Evolutionary conservation across 345 rosid species (phyloP).

Genomic region (Raphanus sativus): DNA sequence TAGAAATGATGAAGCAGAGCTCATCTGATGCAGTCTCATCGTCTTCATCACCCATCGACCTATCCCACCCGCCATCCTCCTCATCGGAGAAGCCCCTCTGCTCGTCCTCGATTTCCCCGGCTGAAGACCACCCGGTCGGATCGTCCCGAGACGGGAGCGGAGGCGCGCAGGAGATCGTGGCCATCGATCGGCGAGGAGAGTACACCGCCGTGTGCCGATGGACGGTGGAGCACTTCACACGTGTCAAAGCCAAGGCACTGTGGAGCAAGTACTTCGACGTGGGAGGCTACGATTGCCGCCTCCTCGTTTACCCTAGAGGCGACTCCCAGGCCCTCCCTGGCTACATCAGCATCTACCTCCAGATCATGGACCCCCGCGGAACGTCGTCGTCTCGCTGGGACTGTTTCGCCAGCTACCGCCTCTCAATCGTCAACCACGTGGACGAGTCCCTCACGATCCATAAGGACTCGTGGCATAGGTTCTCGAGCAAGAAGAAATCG

Average conservation of each 20-base stretch:
- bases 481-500: conserved; percentile 92
- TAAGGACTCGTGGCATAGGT: conserved; percentile 98
- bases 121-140: conserved; percentile 59
- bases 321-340: conserved; percentile 97
- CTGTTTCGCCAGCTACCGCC: conserved; percentile 95
- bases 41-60: not conserved
- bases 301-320: conserved; percentile 89
- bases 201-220: conserved; percentile 84
- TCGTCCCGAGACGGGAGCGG: conserved; percentile 68
- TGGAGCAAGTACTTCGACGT: conserved; percentile 99
- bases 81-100: conserved; percentile 45
- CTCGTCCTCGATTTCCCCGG: conserved; percentile 50
- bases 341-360: conserved; percentile 83
- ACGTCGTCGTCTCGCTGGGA: conserved; percentile 86
- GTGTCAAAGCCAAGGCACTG: conserved; percentile 81
- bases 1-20: not conserved
- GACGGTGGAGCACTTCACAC: conserved; percentile 81
- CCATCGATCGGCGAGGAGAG: conserved; percentile 79
- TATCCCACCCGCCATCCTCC: not conserved
- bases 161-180: conserved; percentile 77
- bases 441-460: conserved; percentile 91
- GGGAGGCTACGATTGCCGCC: conserved; percentile 96
- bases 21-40: not conserved
- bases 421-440: conserved; percentile 68
- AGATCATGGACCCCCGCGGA: conserved; percentile 98